Base-by-base conservation (phyloP, 345 rosid genomes). In the Lepidium sativum region DNA sequence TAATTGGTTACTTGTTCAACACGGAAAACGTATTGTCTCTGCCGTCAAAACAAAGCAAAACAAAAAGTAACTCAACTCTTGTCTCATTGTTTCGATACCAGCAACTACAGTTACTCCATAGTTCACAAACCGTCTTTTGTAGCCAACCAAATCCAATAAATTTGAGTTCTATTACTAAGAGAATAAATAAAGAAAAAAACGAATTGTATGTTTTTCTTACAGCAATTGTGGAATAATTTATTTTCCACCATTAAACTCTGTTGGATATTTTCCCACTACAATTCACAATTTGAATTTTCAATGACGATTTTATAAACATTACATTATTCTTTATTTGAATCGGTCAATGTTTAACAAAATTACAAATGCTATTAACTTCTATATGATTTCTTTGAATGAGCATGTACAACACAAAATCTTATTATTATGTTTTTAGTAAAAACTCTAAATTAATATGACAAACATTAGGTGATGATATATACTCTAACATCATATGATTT, bases 241-340 rank as follows among this genome's bases (percentile, higher is more conserved):
- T 1, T 20, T 49, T 21, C 37, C 47, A 48, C 65, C 9, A 49
- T 9, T 12, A 47, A 50, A 41, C 20, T n/a, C 9, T 17, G 40
- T 61, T 69, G 27, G 73, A 31, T 68, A 39, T 39, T 51, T 39
- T 12, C 31, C 60, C 60, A 41, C 60, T 53, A 20, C 27, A 39
- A 37, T 32, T 42, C 23, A 15, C 58, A 41, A 34, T 45, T 35
- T 33, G 29, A 51, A 20, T 59, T 10, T 39, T 35, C 44, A 14
- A 6, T 38, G 37, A 20, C 9, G 35, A 9, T 32, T 49, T 49
- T 7, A 20, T 8, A 20, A 6, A 58, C 18, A 29, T 48, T 47
- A 14, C 14, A 57, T 15, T 64, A 27, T 16, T 7, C 10, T 27
- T 38, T 14, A 12, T 33, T 61, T 69, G 68, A 43, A 61, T 23